These are phyloP conservation scores for Annulohypoxylon maeteangense DNA, from an alignment of 495 filamentous ascomycete genomes.

Conservation along the genomic window DNA sequence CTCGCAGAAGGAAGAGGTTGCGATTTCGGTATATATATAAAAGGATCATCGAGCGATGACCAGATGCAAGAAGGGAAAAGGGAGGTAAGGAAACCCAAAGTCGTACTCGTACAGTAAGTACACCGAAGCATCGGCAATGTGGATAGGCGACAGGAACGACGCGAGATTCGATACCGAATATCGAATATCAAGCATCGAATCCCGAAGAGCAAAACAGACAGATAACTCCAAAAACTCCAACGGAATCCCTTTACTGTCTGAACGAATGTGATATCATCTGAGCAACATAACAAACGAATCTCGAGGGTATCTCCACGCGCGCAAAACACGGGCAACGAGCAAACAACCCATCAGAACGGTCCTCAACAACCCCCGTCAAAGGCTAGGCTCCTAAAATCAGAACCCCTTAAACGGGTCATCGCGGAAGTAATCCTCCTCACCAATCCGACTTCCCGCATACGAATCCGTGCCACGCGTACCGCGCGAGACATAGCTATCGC, in stretches of 20 bases:
- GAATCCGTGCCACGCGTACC: slow-evolving; percentile 57
- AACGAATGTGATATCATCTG: slow-evolving; percentile 20
- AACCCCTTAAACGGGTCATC: slow-evolving; percentile 63
- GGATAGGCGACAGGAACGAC: background rate
- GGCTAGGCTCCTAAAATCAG: slow-evolving; percentile 51
- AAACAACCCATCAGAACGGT: background rate
- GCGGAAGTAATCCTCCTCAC: slow-evolving; percentile 58
- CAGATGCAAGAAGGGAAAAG: slow-evolving; percentile 13
- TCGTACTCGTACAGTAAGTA: slow-evolving; percentile 31
- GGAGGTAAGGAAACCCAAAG: slow-evolving; percentile 29
- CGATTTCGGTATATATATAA: slow-evolving; percentile 29
- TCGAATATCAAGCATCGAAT: background rate
- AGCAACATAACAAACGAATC: slow-evolving; percentile 20
- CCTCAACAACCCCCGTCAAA: background rate
- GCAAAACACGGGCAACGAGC: slow-evolving; percentile 6
- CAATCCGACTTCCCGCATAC: slow-evolving; percentile 44
- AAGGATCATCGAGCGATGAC: slow-evolving; percentile 18
- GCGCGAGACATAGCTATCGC: slow-evolving; percentile 60
- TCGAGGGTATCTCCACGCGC: slow-evolving; percentile 35
- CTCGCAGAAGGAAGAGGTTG: slow-evolving; percentile 23
- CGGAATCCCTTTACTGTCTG: slow-evolving; percentile 14
- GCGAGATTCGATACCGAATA: background rate
- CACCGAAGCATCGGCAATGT: slow-evolving; percentile 37
- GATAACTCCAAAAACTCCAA: slow-evolving; percentile 31
- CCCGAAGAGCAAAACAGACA: background rate